Percentiles rank a stretch among this genome's conserved stretches.
Conservation (phyloP, 208 protist species). For the Crithidia acanthocephali region DNA sequence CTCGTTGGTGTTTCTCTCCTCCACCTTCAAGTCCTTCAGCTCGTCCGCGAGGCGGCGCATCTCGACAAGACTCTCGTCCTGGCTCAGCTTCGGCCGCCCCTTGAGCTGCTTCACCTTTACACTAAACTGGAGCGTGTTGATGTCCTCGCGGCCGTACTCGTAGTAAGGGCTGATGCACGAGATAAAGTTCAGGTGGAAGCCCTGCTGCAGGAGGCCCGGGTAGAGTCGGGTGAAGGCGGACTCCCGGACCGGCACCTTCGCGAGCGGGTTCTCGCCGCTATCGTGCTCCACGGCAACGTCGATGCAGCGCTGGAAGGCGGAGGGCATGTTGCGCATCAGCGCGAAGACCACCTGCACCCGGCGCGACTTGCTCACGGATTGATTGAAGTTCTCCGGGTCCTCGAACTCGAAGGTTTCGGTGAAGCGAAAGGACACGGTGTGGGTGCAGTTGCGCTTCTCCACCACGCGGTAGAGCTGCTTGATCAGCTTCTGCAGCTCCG, state of each 20-base stretch:
- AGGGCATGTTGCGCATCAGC: conserved; percentile 74
- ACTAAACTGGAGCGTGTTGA: conserved; percentile 72
- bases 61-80: conserved; percentile 82
- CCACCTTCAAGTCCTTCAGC: conserved; percentile 77
- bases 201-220: conserved; percentile 73
- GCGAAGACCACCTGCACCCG: conserved; percentile 75
- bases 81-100: conserved; percentile 61
- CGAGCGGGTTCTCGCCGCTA: conserved; percentile 82
- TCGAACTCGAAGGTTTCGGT: conserved; percentile 86
- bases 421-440: conserved; percentile 78
- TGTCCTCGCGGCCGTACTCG: conserved; percentile 71
- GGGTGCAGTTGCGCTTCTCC: conserved; percentile 69
- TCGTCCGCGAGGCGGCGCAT: conserved; percentile 82
- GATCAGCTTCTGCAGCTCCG: conserved; percentile 46
- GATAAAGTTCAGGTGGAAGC: conserved; percentile 71
- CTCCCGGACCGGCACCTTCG: conserved; percentile 86
- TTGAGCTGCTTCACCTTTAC: conserved; percentile 63
- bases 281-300: conserved; percentile 87
- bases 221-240: conserved; percentile 80
- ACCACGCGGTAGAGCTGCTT: conserved; percentile 55
- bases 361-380: conserved; percentile 80
- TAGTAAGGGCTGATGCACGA: conserved; percentile 86
- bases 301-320: conserved; percentile 83
- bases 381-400: conserved; percentile 70
- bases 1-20: conserved; percentile 61